These are phyloP conservation scores for Micromonas pusilla DNA, from an alignment of 139 green algal genomes.

Conservation along the genomic window DNA sequence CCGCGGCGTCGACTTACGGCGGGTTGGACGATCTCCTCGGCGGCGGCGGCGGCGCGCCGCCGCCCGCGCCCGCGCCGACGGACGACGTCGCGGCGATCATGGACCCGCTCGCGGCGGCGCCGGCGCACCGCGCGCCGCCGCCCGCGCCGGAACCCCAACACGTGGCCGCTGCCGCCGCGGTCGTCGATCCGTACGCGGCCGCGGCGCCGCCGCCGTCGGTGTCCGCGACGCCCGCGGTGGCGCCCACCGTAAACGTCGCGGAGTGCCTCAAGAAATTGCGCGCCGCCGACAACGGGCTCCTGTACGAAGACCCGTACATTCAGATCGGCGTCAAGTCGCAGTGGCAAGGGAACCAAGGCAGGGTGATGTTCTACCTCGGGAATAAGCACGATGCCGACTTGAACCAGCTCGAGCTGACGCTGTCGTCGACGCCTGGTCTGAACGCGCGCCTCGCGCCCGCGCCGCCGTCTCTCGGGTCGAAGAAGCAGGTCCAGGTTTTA, in stretches of 20 bases:
- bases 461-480: constrained; percentile 44
- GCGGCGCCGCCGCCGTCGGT: background rate
- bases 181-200: constrained; percentile 12
- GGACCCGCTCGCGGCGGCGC: constrained; percentile 39
- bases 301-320: constrained; percentile 91
- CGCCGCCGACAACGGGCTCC: constrained; percentile 56
- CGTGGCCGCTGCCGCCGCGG: background rate
- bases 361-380: constrained; percentile 74
- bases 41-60: background rate
- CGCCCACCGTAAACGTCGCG: constrained; percentile 48
- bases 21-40: constrained; percentile 21
- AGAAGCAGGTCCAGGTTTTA: constrained; percentile 43
- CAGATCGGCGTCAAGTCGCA: constrained; percentile 77
- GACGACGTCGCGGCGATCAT: constrained; percentile 30
- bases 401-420: constrained; percentile 38
- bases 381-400: constrained; percentile 70
- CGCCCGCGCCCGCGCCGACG: background rate
- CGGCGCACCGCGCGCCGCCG: constrained; percentile 27
- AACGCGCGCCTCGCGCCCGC: constrained; percentile 42
- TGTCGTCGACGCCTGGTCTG: constrained; percentile 33
- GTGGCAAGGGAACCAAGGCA: constrained; percentile 46
- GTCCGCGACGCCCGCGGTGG: constrained; percentile 26
- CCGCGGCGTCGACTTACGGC: background rate
- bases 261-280: constrained; percentile 59
- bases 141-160: too few relatives aligned